Percentiles rank a stretch among this genome's conserved stretches.
Evolutionary conservation across 805 yeast species (phyloP).

Genomic region (Wickerhamiella musiphila): DNA sequence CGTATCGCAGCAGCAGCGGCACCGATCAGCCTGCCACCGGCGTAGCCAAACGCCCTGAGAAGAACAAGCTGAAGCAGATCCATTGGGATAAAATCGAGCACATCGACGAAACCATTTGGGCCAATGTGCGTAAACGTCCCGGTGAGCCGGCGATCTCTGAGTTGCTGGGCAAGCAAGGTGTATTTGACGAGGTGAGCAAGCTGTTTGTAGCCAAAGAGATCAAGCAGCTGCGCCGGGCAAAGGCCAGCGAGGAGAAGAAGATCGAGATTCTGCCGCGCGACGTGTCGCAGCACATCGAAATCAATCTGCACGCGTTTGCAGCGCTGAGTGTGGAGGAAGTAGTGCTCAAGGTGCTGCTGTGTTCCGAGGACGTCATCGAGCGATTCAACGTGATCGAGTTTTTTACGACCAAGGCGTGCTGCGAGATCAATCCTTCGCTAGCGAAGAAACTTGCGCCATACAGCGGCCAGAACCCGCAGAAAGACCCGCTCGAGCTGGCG

Average conservation of each 20-base stretch:
- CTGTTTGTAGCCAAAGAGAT: conserved; percentile 72
- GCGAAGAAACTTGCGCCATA: conserved; percentile 67
- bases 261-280: conserved; percentile 64
- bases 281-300: conserved; percentile 86
- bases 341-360: conserved; percentile 51
- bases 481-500: conserved; percentile 60
- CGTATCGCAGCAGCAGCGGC: not conserved
- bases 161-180: conserved; percentile 56
- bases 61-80: conserved; percentile 70
- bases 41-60: conserved; percentile 36
- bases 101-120: conserved; percentile 79
- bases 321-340: conserved; percentile 44
- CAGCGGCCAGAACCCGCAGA: conserved; percentile 50
- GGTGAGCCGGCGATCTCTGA: conserved; percentile 44
- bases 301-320: conserved; percentile 69
- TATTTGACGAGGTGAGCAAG: conserved; percentile 66
- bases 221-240: conserved; percentile 29
- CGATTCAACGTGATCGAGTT: conserved; percentile 71
- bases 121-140: conserved; percentile 19
- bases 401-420: conserved; percentile 54
- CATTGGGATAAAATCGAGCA: conserved; percentile 93
- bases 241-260: conserved; percentile 35
- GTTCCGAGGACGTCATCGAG: conserved; percentile 54
- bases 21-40: conserved; percentile 8
- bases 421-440: conserved; percentile 54